phyloP scores from a whole-genome alignment of 2,329 filamentous ascomycete species.

The Cladosporium velox region DNA sequence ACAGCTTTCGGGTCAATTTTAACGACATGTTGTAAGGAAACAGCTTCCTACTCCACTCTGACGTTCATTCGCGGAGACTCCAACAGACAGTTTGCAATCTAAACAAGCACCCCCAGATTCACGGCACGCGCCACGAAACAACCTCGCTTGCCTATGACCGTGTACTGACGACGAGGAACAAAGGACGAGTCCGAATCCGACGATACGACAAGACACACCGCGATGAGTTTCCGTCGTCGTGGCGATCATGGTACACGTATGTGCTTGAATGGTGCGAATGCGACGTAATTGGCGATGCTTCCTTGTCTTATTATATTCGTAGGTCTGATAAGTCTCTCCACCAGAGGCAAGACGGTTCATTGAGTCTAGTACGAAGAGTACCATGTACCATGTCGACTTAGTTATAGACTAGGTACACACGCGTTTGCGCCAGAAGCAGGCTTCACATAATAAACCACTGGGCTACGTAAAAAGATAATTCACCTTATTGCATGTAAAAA shows the following conservation, averaged over 20 bases:
- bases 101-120: neutral
- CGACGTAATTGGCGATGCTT: neutral
- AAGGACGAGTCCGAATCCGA: neutral
- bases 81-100: neutral
- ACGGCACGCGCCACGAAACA: neutral
- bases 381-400: too few relatives aligned
- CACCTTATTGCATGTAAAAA: too few relatives aligned
- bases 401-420: too few relatives aligned
- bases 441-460: too few relatives aligned
- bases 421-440: too few relatives aligned
- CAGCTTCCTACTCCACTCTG: neutral
- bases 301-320: too few relatives aligned
- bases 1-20: neutral
- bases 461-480: too few relatives aligned
- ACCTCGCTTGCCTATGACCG: neutral
- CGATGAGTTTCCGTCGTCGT: neutral
- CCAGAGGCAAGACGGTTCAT: too few relatives aligned
- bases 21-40: neutral
- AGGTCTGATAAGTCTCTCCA: too few relatives aligned
- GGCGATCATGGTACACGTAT: neutral
- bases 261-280: neutral
- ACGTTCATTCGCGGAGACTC: neutral
- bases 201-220: neutral
- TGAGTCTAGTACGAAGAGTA: too few relatives aligned
- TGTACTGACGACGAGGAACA: neutral